A percentile compares a stretch with the other conserved stretches of the same genome.
These are phyloP conservation scores for Apiotrichum mycotoxinovorans DNA, from an alignment of 1,284 basidiomycete genomes.

Conservation along the genomic window DNA sequence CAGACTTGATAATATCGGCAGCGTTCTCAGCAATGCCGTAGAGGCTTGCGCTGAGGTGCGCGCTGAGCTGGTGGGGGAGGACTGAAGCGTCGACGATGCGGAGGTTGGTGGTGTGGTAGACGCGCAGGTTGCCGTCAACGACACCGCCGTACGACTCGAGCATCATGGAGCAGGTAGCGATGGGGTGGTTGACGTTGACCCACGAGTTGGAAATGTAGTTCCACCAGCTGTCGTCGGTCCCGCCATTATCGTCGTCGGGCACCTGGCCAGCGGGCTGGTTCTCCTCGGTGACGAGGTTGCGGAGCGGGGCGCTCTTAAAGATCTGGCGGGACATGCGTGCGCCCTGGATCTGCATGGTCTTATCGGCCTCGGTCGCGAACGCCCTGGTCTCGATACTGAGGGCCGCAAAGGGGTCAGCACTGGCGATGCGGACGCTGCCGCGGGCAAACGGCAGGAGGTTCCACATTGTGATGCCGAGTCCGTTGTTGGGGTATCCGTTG, in stretches of 20 bases:
- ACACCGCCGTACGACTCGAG: slow-evolving; percentile 61
- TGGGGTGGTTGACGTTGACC: slow-evolving; percentile 60
- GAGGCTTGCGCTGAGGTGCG: slow-evolving; percentile 52
- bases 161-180: slow-evolving; percentile 63
- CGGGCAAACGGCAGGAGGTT: slow-evolving; percentile 43
- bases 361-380: slow-evolving; percentile 37
- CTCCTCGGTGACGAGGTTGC: slow-evolving; percentile 16
- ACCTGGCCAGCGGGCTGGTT: not conserved
- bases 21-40: slow-evolving; percentile 70
- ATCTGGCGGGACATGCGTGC: slow-evolving; percentile 36
- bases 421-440: slow-evolving; percentile 55
- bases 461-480: slow-evolving; percentile 38
- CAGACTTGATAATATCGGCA: slow-evolving; percentile 58
- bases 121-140: slow-evolving; percentile 60
- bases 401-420: slow-evolving; percentile 55
- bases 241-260: slow-evolving; percentile 2
- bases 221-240: not conserved
- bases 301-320: slow-evolving; percentile 33
- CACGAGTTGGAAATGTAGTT: slow-evolving; percentile 28
- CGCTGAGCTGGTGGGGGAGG: slow-evolving; percentile 50
- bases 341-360: slow-evolving; percentile 41
- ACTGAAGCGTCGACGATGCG: slow-evolving; percentile 52
- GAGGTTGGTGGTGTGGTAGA: slow-evolving; percentile 60
- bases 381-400: slow-evolving; percentile 59
- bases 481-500: slow-evolving; percentile 30